A percentile compares a stretch with the other conserved stretches of the same genome.
Conservation (phyloP, 345 rosid species). For the Erysimum cheiranthoides region DNA sequence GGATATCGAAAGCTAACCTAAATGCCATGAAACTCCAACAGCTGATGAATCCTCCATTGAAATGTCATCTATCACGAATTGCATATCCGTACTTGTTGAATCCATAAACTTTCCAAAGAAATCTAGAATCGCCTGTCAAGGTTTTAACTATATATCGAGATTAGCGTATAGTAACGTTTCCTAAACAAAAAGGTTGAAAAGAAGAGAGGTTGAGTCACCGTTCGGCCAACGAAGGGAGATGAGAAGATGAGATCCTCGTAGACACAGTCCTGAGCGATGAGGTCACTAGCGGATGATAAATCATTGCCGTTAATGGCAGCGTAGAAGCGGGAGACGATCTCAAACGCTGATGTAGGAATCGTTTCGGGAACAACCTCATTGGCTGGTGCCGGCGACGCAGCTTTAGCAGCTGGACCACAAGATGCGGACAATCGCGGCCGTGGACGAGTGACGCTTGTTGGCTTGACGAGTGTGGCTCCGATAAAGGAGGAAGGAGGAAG, state of each 20-base stretch:
- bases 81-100: slow-evolving; percentile 67
- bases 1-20: slow-evolving; percentile 61
- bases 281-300: slow-evolving; percentile 64
- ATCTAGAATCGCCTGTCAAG: slow-evolving; percentile 65
- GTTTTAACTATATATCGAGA: not conserved
- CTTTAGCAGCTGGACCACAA: not conserved
- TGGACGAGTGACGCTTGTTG: not conserved
- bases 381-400: slow-evolving; percentile 8
- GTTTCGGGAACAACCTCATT: slow-evolving; percentile 25
- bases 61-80: slow-evolving; percentile 77
- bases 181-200: too few relatives aligned
- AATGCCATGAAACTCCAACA: slow-evolving; percentile 89
- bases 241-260: slow-evolving; percentile 94
- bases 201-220: slow-evolving; percentile 52
- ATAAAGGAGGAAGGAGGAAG: slow-evolving; percentile 15
- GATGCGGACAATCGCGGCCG: slow-evolving; percentile 9
- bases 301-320: slow-evolving; percentile 68
- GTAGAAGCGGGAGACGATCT: slow-evolving; percentile 71
- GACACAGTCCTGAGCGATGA: slow-evolving; percentile 75
- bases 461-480: not conserved
- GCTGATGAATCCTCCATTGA: slow-evolving; percentile 70
- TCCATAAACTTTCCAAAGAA: slow-evolving; percentile 76
- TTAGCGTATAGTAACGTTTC: slow-evolving; percentile 5
- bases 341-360: slow-evolving; percentile 45
- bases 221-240: slow-evolving; percentile 78